phyloP scores from a whole-genome alignment of 2,329 filamentous ascomycete genomes.

The Phaeophleospora eucalypticola region DNA sequence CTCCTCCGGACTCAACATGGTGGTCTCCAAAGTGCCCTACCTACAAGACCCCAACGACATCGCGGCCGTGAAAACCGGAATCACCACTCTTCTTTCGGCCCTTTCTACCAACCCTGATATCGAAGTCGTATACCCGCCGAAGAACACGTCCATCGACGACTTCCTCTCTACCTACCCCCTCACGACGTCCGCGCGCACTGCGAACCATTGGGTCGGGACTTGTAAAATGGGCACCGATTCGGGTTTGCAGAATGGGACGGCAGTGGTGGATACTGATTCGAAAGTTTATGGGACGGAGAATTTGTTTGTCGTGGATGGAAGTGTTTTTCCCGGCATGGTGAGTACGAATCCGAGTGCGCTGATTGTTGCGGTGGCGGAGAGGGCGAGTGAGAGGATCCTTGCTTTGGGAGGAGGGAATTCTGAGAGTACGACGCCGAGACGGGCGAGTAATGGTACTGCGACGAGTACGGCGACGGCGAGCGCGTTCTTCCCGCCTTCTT shows the following conservation, averaged over 20 bases:
- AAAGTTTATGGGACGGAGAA: slow-evolving; percentile 60
- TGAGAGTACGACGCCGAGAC: too few relatives aligned
- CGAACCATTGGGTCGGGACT: slow-evolving; percentile 46
- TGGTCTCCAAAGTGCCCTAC: slow-evolving; percentile 58
- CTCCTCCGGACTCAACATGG: slow-evolving; percentile 53
- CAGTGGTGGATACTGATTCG: slow-evolving; percentile 49
- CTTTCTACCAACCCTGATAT: slow-evolving; percentile 53
- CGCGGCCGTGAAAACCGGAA: slow-evolving; percentile 59
- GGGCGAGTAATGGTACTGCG: not conserved
- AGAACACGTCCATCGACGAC: slow-evolving; percentile 50
- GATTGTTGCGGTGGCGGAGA: slow-evolving; percentile 62
- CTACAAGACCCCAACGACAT: slow-evolving; percentile 56
- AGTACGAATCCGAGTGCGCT: slow-evolving; percentile 65
- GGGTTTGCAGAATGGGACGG: slow-evolving; percentile 39
- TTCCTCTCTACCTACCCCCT: slow-evolving; percentile 49
- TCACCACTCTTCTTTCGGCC: slow-evolving; percentile 57
- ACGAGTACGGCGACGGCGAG: not conserved
- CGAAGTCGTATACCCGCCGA: slow-evolving; percentile 53
- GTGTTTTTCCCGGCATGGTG: slow-evolving; percentile 65
- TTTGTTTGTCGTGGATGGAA: slow-evolving; percentile 64
- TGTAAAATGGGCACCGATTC: slow-evolving; percentile 42
- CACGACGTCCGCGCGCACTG: slow-evolving; percentile 37
- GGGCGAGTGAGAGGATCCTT: slow-evolving; percentile 52
- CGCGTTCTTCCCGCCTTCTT: not conserved
- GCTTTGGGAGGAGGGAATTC: slow-evolving; percentile 29